Evolutionary conservation across 139 green algal species (phyloP).

Genomic region (Picochlorum costavermella): DNA sequence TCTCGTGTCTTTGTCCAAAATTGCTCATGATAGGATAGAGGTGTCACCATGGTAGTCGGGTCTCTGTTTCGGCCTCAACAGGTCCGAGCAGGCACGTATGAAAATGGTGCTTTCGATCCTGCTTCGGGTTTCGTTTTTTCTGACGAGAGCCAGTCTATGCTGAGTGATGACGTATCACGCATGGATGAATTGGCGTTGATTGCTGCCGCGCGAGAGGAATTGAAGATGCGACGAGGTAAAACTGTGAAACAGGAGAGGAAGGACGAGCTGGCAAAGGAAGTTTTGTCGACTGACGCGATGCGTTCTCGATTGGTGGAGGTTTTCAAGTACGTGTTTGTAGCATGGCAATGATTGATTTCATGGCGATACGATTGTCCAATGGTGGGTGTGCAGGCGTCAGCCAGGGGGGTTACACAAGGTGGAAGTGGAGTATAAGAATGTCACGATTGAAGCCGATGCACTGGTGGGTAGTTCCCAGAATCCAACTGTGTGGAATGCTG

Average conservation of each 20-base stretch:
- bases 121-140: background rate
- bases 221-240: background rate
- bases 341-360: background rate
- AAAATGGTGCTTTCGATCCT: background rate
- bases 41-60: too few species aligned
- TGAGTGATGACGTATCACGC: background rate
- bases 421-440: constrained; percentile 52
- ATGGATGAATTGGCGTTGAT: constrained; percentile 10
- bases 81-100: background rate
- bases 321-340: background rate
- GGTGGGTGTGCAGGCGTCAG: background rate
- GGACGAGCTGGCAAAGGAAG: background rate
- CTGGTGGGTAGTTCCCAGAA: constrained; percentile 47
- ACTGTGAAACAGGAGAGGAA: constrained; percentile 3
- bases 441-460: constrained; percentile 54
- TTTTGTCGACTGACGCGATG: background rate
- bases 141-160: background rate
- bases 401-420: constrained; percentile 12
- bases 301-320: constrained; percentile 1
- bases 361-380: background rate
- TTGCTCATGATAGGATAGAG: too few species aligned
- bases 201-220: background rate
- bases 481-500: constrained; percentile 47
- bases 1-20: too few species aligned
- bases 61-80: background rate